Evolutionary conservation across 2,329 filamentous ascomycete species (phyloP).

Genomic region (Dendrostoma leiphaemia): DNA sequence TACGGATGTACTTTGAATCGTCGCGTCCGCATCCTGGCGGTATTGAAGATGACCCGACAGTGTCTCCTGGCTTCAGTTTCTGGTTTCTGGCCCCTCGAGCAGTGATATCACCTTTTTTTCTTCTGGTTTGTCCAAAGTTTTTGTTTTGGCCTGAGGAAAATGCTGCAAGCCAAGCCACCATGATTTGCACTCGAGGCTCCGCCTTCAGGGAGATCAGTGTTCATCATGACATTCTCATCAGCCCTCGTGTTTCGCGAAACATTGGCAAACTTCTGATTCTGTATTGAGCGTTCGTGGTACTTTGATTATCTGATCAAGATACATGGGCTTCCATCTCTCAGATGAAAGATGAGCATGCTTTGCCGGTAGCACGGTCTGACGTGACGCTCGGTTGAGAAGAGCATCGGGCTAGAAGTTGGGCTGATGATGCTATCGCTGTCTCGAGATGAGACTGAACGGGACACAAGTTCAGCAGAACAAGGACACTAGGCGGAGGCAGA

Average conservation of each 20-base stretch:
- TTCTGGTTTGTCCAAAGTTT: no score
- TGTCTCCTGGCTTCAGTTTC: no score
- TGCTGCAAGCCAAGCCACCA: neutral
- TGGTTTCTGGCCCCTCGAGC: no score
- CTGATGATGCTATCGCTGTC: neutral
- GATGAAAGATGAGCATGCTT: neutral
- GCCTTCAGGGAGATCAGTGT: neutral
- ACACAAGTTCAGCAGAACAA: conserved; percentile 3
- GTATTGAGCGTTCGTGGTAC: neutral
- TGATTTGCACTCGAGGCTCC: neutral
- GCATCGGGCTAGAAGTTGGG: neutral
- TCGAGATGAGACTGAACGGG: conserved; percentile 4
- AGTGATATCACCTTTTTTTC: no score
- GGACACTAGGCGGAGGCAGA: no score
- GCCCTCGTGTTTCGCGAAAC: neutral
- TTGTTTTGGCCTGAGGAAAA: no score
- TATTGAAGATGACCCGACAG: no score
- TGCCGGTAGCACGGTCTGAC: neutral
- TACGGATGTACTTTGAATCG: no score
- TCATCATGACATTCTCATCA: neutral
- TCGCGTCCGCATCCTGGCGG: no score
- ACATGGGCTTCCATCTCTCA: neutral
- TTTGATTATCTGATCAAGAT: neutral
- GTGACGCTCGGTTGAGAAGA: neutral
- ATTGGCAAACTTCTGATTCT: neutral